Base-by-base conservation (phyloP, 2,329 filamentous ascomycete species). In the Aspergillus novoparasiticus region DNA sequence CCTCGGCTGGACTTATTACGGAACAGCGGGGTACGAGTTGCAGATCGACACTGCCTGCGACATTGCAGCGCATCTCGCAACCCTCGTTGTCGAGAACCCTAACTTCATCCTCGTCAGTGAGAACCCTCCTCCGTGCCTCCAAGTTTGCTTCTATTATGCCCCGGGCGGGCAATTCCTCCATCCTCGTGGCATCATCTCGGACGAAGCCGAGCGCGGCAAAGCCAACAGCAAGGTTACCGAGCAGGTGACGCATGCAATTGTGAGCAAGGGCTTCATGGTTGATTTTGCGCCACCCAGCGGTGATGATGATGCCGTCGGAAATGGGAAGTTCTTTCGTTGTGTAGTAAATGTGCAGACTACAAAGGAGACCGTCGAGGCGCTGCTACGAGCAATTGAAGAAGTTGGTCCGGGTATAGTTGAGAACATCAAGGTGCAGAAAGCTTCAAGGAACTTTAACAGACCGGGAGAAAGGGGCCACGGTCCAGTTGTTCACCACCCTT, bases 91-190 rank as follows among this genome's bases (percentile, higher is more conserved):
- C 6, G 54, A 79, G 16, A 83, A 84, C 48, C 74, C 79, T 0
- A 82, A 91, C 69, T 90, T 98, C 69, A 80, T 86, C 21, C 82
- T 96, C 19, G 86, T 97, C 3, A 91, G 88, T 12, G 84, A 87
- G 61, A 89, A 91, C 70, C 91, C 93, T 30, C 89, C 94, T 54
- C 92, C 92, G 0, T 98, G 94, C 79, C 81, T 97, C 75, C 95
- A 98, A 80, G 91, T 98, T 26, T 97, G 94, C 82, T 98, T 98
- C 77, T 97, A 97, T 76, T 93, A 91, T 72, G 87, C 89, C 0
- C 87, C 87, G 0, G 81, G 81, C 1, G 86, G 88, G 2, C 71
- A 77, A 62, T 66, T 90, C 60, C 73, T 77, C 1, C 76, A 77
- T 62, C 70, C 72, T 19, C 69, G 71, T 5, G 74, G 69, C 11